Conservation (phyloP, 2,329 filamentous ascomycete genomes). For the Capronia coronata region DNA sequence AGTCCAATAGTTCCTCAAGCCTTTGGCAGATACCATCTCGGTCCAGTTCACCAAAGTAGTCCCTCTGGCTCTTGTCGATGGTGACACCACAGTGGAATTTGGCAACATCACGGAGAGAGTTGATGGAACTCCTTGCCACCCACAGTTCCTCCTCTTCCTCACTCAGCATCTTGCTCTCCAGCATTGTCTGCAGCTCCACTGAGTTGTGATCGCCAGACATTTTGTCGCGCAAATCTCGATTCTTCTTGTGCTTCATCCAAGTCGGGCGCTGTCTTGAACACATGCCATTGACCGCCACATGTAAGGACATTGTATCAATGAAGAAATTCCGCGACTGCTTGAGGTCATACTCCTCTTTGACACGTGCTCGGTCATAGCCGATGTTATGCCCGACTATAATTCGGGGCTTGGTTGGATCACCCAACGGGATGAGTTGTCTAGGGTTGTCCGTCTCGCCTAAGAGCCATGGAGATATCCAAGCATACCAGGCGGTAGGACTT, state of each 20-base stretch:
- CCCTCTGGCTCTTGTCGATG: conserved; percentile 80
- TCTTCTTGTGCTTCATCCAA: conserved; percentile 96
- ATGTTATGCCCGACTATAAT: conserved; percentile 92
- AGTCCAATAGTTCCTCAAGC: conserved; percentile 78
- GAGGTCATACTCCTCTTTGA: conserved; percentile 82
- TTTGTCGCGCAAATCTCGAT: conserved; percentile 72
- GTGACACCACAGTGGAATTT: conserved; percentile 90
- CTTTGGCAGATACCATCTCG: conserved; percentile 62
- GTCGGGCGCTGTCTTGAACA: conserved; percentile 92
- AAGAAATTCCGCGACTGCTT: conserved; percentile 79
- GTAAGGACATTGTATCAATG: conserved; percentile 94
- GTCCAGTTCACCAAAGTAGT: conserved; percentile 79
- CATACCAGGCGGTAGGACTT: conserved; percentile 88
- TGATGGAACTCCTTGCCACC: conserved; percentile 90
- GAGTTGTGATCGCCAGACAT: conserved; percentile 66
- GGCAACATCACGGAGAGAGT: conserved; percentile 89
- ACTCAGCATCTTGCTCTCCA: conserved; percentile 60
- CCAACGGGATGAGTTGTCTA: conserved; percentile 78
- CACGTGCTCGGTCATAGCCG: conserved; percentile 83
- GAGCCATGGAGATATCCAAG: conserved; percentile 94
- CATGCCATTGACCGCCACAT: conserved; percentile 98
- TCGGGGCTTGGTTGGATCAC: conserved; percentile 64
- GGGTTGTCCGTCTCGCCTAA: conserved; percentile 71
- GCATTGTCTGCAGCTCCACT: conserved; percentile 61
- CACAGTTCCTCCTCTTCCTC: conserved; percentile 92